Evolutionary conservation across 2,329 filamentous ascomycete species (phyloP), one percentile per base, ranked within the genome.

Genomic region (Atkinsonella texensis): DNA sequence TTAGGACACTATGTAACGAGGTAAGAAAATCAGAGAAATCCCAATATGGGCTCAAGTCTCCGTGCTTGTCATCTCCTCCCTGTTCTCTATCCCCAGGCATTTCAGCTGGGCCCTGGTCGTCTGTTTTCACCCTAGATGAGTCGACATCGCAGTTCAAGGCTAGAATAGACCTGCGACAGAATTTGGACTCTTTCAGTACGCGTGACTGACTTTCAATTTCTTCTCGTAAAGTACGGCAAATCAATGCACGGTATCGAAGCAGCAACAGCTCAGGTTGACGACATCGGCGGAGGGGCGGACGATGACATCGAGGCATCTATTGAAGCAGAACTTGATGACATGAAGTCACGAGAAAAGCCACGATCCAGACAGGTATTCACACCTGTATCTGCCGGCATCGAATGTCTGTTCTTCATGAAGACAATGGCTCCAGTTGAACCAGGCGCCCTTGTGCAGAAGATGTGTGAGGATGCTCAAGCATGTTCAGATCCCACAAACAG

Each of bases 291-390:
- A 6, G 70, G 70, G 17, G 74, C 74, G 0, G 67, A 65, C 13
- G 69, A 69, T n/a, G 85, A 89, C 58, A 88, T 93, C 58, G 87
- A 89, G 62, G 74, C 79, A 5, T 77, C 82, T 31, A 87, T 93
- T 58, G 65, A 80, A 58, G 82, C 81, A 62, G 88, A 93, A 67
- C 66, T 93, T n/a, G 76, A 75, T 31, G 74, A 70, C 2, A 76
- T 89, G 59, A 80, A 77, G 51, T 61, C 69, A 40, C 59, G 67
- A 32, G 62, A 61, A 46, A 64, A 73, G 54, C 61, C 63, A 50
- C 66, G 64, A 28, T 69, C 72, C 52, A 71, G 72, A 51, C 65
- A 75, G 15, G 60, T 70, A 15, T 82, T 84, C 58, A 71, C 71
- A 15, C 68, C 76, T 2, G 67, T 84, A 35, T 72, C 71, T 43